Conservation (phyloP, 495 filamentous ascomycete species). For the Xylaria scruposa region DNA sequence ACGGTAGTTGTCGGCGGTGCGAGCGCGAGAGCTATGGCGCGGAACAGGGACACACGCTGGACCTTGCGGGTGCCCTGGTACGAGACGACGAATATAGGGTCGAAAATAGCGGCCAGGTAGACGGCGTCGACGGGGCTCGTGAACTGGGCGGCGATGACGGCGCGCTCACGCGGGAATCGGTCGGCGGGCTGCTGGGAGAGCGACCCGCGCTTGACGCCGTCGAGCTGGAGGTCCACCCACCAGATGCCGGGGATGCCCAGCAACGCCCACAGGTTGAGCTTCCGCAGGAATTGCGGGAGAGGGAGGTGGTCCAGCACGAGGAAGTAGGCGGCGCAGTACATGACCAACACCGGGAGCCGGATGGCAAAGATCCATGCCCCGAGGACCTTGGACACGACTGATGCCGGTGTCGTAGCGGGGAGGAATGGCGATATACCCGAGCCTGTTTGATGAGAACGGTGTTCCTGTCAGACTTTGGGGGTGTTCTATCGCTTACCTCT, state of each 20-base stretch:
- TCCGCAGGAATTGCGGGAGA: constrained; percentile 77
- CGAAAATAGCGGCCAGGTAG: constrained; percentile 96
- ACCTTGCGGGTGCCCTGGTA: constrained; percentile 78
- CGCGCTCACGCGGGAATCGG: constrained; percentile 73
- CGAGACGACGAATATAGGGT: constrained; percentile 87
- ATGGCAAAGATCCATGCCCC: constrained; percentile 77
- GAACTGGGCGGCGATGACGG: constrained; percentile 86
- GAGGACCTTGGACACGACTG: constrained; percentile 65
- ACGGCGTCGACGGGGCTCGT: constrained; percentile 92
- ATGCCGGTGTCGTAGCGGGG: constrained; percentile 68
- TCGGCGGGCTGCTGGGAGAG: constrained; percentile 64
- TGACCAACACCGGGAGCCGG: constrained; percentile 79
- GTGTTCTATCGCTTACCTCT: constrained; percentile 64
- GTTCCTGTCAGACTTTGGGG: constrained; percentile 23
- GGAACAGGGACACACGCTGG: constrained; percentile 73
- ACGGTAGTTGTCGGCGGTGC: constrained; percentile 60
- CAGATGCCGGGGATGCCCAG: constrained; percentile 88
- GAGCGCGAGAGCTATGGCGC: constrained; percentile 77
- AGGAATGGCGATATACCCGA: constrained; percentile 97
- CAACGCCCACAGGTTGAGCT: constrained; percentile 84
- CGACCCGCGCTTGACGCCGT: constrained; percentile 88
- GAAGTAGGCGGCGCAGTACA: constrained; percentile 74
- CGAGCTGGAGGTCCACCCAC: constrained; percentile 97
- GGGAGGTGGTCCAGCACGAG: constrained; percentile 84
- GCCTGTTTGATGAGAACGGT: constrained; percentile 56